These are phyloP conservation scores for Mortierella sp. DNA, from an alignment of 371 early-diverging fungal genomes.

Conservation along the genomic window DNA sequence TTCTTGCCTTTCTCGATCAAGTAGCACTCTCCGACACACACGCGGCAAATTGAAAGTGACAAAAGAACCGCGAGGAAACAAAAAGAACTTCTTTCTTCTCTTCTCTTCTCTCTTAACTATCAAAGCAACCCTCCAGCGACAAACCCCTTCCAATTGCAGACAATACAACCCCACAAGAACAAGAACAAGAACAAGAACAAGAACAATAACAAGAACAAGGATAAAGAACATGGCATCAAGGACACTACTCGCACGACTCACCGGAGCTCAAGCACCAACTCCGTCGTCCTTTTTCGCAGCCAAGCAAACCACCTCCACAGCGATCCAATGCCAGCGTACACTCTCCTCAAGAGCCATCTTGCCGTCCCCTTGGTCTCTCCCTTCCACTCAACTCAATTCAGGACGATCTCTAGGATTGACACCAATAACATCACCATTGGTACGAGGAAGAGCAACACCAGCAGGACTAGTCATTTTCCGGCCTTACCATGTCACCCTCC, in stretches of 20 bases:
- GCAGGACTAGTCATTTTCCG: conserved; percentile 8
- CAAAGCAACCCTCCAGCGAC: not conserved
- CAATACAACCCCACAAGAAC: not conserved
- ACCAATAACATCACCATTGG: not conserved
- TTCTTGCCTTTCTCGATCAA: not conserved
- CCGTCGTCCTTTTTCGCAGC: not conserved
- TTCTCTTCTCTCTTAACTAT: not conserved
- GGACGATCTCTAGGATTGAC: not conserved
- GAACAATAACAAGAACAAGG: not conserved
- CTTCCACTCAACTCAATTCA: not conserved
- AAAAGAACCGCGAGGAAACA: not conserved
- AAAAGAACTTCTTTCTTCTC: conserved; percentile 7
- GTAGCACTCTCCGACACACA: not conserved
- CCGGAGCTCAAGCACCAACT: not conserved
- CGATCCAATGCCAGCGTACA: not conserved
- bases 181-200: not conserved
- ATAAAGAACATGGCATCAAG: not conserved
- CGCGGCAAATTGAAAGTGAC: not conserved
- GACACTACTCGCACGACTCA: not conserved
- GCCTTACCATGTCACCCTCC: conserved; percentile 44
- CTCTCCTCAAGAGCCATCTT: not conserved
- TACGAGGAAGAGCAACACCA: not conserved
- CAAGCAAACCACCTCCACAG: not conserved
- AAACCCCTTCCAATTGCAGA: not conserved
- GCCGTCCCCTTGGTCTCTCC: not conserved